Percentiles rank a stretch among this genome's conserved stretches.
Evolutionary conservation across 495 filamentous ascomycete species (phyloP).

Genomic region (Hypomontagnella monticulosa): DNA sequence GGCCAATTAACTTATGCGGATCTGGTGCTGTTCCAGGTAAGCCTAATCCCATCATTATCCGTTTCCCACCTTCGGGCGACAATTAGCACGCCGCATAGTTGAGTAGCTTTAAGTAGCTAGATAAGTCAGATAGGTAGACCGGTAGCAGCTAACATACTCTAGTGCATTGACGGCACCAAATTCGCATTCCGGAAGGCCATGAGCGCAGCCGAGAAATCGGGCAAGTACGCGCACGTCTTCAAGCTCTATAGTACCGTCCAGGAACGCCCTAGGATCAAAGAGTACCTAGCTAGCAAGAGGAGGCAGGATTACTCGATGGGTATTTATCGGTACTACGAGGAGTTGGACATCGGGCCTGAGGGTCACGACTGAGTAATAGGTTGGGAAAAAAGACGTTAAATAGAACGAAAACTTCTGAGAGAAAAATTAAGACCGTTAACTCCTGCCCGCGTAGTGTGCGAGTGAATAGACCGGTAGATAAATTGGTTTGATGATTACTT

Average conservation of each 20-base stretch:
- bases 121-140: neutral
- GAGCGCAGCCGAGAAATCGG: constrained; percentile 48
- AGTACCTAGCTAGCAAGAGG: constrained; percentile 65
- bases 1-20: constrained; percentile 71
- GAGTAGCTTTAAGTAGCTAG: neutral
- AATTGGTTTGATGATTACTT: too few relatives aligned
- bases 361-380: constrained; percentile 13
- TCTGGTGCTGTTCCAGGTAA: constrained; percentile 72
- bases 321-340: constrained; percentile 66
- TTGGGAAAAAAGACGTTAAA: neutral
- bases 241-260: constrained; percentile 60
- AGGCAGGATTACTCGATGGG: constrained; percentile 59
- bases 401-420: too few relatives aligned
- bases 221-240: constrained; percentile 59
- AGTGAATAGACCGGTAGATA: too few relatives aligned
- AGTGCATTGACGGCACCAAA: constrained; percentile 52
- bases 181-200: constrained; percentile 68
- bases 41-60: neutral
- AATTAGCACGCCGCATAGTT: too few relatives aligned
- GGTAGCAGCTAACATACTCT: constrained; percentile 10
- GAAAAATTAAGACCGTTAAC: too few relatives aligned
- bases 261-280: constrained; percentile 57
- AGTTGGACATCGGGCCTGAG: constrained; percentile 55
- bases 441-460: too few relatives aligned
- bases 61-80: neutral